Evolutionary conservation across 768 basidiomycete genomes (phyloP).

Genomic region (Auriscalpium vulgare): DNA sequence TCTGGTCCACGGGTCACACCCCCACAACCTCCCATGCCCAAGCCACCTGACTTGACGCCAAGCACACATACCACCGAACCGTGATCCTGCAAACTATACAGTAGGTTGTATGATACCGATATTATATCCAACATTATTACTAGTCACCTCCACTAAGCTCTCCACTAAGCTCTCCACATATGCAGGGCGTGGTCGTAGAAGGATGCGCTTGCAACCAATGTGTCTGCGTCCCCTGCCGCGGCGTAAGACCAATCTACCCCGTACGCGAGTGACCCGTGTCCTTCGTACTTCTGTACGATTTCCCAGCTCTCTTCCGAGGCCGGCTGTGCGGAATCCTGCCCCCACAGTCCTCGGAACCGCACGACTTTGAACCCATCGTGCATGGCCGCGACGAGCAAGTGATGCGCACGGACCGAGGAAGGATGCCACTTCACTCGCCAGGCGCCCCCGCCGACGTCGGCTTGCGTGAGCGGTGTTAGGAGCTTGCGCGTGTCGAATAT

Average conservation of each 20-base stretch:
- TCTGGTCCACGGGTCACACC: constrained; percentile 12
- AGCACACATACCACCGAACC: background rate
- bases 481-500: constrained; percentile 79
- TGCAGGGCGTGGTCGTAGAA: constrained; percentile 89
- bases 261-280: constrained; percentile 81
- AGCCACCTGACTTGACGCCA: background rate
- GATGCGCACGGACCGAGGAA: constrained; percentile 46
- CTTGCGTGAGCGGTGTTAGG: constrained; percentile 43
- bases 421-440: constrained; percentile 99
- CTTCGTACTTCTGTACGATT: constrained; percentile 55
- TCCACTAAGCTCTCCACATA: constrained; percentile 62
- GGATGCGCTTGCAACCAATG: constrained; percentile 79
- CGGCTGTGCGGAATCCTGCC: background rate
- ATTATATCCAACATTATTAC: background rate
- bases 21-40: background rate
- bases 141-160: constrained; percentile 32
- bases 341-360: constrained; percentile 29
- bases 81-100: background rate
- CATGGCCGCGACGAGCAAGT: constrained; percentile 94
- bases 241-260: constrained; percentile 83
- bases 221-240: constrained; percentile 25
- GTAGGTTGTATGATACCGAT: background rate
- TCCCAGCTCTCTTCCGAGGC: constrained; percentile 20
- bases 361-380: constrained; percentile 93
- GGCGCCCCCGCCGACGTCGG: constrained; percentile 80